phyloP scores from a whole-genome alignment of 75 land plant genomes.

The Pinus tabuliformis region DNA sequence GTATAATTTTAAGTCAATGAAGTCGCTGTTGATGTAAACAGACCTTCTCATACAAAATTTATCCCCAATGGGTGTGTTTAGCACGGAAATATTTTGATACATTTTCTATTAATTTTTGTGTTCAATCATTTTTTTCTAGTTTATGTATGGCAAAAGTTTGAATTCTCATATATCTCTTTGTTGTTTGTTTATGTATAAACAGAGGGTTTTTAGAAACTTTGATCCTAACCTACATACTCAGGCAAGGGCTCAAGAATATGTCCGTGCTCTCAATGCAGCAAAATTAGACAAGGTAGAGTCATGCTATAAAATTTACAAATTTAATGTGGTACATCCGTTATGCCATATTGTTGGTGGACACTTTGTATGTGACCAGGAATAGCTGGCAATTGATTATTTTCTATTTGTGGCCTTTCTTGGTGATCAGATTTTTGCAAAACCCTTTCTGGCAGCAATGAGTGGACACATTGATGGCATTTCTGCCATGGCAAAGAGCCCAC shows the following conservation, averaged over 20 bases:
- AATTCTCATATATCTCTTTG: not conserved
- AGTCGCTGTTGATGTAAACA: not conserved
- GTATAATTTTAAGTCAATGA: not conserved
- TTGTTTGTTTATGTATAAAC: not conserved
- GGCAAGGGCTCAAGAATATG: conserved; percentile 85
- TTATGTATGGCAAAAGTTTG: not conserved
- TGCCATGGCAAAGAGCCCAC: conserved; percentile 89
- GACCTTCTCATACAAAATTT: not conserved
- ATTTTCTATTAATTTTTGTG: not conserved
- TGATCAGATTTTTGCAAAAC: conserved; percentile 81
- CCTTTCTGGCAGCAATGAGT: conserved; percentile 88
- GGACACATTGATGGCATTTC: conserved; percentile 87
- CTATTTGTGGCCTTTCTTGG: not conserved
- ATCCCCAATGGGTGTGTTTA: not conserved
- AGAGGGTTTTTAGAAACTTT: conserved; percentile 78
- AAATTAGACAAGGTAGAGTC: conserved; percentile 78
- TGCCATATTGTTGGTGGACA: not conserved
- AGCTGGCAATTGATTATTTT: not conserved
- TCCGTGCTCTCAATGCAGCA: conserved; percentile 86
- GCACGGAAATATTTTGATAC: too few relatives aligned
- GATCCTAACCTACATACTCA: conserved; percentile 77
- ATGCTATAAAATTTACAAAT: not conserved
- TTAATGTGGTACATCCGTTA: not conserved
- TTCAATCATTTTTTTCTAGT: not conserved
- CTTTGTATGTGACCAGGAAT: not conserved